A percentile compares a stretch with the other conserved stretches of the same genome.
Evolutionary conservation across 2,329 filamentous ascomycete genomes (phyloP).

Genomic region (Neonectria coccinea): DNA sequence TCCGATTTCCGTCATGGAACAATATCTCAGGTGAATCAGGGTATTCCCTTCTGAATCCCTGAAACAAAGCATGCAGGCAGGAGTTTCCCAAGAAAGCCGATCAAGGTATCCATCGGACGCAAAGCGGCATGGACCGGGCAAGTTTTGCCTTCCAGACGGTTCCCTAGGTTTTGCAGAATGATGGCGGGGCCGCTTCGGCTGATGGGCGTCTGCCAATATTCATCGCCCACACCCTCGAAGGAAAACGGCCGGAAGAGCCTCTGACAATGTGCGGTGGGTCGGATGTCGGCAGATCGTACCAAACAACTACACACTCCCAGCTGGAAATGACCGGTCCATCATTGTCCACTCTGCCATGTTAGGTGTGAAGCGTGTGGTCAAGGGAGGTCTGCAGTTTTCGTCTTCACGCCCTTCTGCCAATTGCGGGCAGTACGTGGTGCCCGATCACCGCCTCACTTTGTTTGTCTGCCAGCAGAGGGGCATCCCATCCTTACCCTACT

Average conservation of each 20-base stretch:
- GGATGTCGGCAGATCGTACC: background rate
- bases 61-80: background rate
- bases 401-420: background rate
- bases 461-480: conserved; percentile 4
- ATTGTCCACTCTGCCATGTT: conserved; percentile 11
- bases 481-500: background rate
- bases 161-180: background rate
- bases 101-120: background rate
- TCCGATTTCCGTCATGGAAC: background rate
- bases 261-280: background rate
- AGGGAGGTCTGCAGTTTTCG: background rate
- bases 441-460: background rate
- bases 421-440: background rate
- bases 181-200: background rate
- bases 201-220: background rate
- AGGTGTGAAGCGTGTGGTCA: background rate
- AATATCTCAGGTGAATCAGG: background rate
- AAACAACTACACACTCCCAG: conserved; percentile 9
- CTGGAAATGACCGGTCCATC: background rate
- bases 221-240: background rate
- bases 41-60: background rate
- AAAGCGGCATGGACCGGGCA: background rate
- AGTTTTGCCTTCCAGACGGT: conserved; percentile 2
- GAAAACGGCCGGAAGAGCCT: conserved; percentile 4
- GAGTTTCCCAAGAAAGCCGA: background rate